Evolutionary conservation across 768 basidiomycete species (phyloP).

Genomic region (Naganishia kalamii): DNA sequence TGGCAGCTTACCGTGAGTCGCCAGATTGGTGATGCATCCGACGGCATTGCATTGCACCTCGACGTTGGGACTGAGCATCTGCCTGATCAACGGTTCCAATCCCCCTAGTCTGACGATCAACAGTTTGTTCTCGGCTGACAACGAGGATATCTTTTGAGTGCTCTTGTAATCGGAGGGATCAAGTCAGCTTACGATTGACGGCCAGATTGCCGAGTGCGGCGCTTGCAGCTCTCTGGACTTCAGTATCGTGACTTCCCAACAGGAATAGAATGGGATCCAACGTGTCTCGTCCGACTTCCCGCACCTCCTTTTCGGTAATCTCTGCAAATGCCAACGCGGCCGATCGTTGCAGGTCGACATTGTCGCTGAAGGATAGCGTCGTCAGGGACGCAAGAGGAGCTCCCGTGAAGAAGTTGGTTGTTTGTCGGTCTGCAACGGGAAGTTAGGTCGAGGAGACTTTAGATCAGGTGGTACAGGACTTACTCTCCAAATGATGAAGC

Average conservation of each 20-base stretch:
- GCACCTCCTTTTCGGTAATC: constrained; percentile 98
- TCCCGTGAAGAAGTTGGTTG: constrained; percentile 97
- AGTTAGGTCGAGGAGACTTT: not conserved
- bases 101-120: constrained; percentile 97
- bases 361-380: constrained; percentile 96
- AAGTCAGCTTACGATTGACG: constrained; percentile 74
- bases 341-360: constrained; percentile 95
- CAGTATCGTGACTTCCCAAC: constrained; percentile 92
- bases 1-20: constrained; percentile 89
- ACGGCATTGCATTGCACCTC: constrained; percentile 99
- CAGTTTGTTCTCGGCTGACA: constrained; percentile 90
- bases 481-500: constrained; percentile 95
- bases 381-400: constrained; percentile 86
- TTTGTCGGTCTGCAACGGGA: constrained; percentile 73
- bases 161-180: too few relatives aligned
- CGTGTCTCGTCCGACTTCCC: constrained; percentile 91
- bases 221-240: constrained; percentile 96
- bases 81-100: constrained; percentile 92
- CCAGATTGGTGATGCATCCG: constrained; percentile 96
- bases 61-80: constrained; percentile 98
- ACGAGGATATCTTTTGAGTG: not conserved
- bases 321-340: constrained; percentile 98
- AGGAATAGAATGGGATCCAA: constrained; percentile 97
- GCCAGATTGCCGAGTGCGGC: constrained; percentile 96
- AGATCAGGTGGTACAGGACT: constrained; percentile 38